A percentile compares a stretch with the other conserved stretches of the same genome.
phyloP scores from a whole-genome alignment of 495 filamentous ascomycete species.

The Neurospora terricola region DNA sequence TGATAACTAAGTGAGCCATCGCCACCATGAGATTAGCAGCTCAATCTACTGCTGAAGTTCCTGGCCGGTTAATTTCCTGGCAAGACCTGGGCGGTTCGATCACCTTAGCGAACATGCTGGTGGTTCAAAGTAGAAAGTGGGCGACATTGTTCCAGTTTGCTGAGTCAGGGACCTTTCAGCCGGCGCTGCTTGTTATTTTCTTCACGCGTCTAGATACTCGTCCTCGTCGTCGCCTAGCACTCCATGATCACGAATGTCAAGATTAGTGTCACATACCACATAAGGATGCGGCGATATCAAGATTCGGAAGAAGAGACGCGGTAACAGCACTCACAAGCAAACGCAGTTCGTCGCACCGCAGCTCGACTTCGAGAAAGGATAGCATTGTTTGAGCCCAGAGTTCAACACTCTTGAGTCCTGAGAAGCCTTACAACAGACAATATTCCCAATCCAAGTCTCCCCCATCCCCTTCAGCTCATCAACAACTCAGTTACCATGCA shows the following conservation, averaged over 20 bases:
- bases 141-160: neutral
- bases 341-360: neutral
- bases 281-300: neutral
- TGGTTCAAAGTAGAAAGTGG: neutral
- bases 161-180: neutral
- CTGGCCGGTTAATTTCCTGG: neutral
- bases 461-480: neutral
- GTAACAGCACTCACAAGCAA: neutral
- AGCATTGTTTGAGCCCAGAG: neutral
- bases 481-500: conserved; percentile 8
- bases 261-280: neutral
- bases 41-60: neutral
- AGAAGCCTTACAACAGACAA: neutral
- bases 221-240: neutral
- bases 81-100: neutral
- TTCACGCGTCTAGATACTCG: neutral
- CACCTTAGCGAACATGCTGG: neutral
- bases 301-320: neutral
- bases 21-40: neutral
- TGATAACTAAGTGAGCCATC: neutral
- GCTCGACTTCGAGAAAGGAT: neutral
- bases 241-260: neutral
- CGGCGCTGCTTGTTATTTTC: neutral
- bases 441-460: neutral
- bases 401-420: neutral